Percentiles rank a stretch among this genome's conserved stretches.
Conservation (phyloP, 495 filamentous ascomycete species). For the Penicillium silybi region DNA sequence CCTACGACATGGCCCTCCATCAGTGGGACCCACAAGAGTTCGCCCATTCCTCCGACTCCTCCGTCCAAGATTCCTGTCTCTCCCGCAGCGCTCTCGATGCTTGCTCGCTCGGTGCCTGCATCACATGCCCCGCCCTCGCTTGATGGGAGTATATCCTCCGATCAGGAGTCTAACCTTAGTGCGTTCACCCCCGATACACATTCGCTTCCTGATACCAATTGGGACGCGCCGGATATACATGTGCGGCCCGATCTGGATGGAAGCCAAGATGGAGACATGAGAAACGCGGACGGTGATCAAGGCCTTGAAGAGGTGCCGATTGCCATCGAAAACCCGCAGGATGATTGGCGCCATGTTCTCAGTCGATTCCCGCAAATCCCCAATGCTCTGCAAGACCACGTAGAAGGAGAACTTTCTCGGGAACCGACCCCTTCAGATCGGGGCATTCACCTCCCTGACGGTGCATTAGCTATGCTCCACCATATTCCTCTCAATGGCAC, state of each 20-base stretch:
- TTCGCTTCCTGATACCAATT: slow-evolving; percentile 47
- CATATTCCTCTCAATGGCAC: slow-evolving; percentile 60
- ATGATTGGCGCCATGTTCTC: slow-evolving; percentile 40
- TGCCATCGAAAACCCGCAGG: slow-evolving; percentile 30
- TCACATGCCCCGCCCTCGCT: slow-evolving; percentile 81
- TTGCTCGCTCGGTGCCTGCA: slow-evolving; percentile 64
- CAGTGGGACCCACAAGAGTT: slow-evolving; percentile 50
- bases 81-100: slow-evolving; percentile 63
- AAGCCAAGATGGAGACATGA: slow-evolving; percentile 17
- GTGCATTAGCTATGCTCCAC: slow-evolving; percentile 72
- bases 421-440: slow-evolving; percentile 49
- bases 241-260: slow-evolving; percentile 30
- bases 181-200: slow-evolving; percentile 77
- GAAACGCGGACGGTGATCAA: slow-evolving; percentile 1
- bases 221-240: slow-evolving; percentile 35
- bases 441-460: slow-evolving; percentile 71
- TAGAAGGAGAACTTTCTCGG: slow-evolving; percentile 24
- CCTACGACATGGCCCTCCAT: slow-evolving; percentile 55
- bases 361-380: slow-evolving; percentile 37
- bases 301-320: slow-evolving; percentile 32
- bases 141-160: slow-evolving; percentile 80
- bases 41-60: slow-evolving; percentile 73
- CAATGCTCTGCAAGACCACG: slow-evolving; percentile 7
- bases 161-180: slow-evolving; percentile 74
- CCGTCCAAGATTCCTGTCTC: slow-evolving; percentile 74